These are phyloP conservation scores for Fibroporia radiculosa DNA, from an alignment of 768 basidiomycete genomes.

Conservation along the genomic window DNA sequence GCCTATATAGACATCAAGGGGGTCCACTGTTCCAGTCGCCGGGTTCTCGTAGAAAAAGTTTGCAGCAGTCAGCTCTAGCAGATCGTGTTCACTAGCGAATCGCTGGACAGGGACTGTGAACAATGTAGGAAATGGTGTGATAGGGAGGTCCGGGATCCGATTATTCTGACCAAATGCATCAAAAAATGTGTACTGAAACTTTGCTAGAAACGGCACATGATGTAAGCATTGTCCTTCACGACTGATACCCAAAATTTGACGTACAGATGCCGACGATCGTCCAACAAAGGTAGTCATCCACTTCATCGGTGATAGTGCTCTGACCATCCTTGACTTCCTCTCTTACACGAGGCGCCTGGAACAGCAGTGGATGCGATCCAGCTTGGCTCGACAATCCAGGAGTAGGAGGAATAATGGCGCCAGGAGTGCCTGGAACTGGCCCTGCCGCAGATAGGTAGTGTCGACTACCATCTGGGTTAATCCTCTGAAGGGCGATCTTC, in stretches of 20 bases:
- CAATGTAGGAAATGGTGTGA: constrained; percentile 86
- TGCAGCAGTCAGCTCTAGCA: constrained; percentile 77
- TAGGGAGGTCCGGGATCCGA: constrained; percentile 67
- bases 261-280: constrained; percentile 92
- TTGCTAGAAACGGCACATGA: constrained; percentile 43
- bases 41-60: constrained; percentile 83
- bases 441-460: constrained; percentile 88
- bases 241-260: constrained; percentile 30
- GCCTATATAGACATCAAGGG: constrained; percentile 85
- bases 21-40: constrained; percentile 51
- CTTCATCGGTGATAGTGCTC: constrained; percentile 72
- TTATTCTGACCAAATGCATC: constrained; percentile 80
- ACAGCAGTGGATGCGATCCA: constrained; percentile 75
- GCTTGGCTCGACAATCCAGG: constrained; percentile 71
- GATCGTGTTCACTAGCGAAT: constrained; percentile 32
- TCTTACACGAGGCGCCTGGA: constrained; percentile 70
- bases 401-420: constrained; percentile 58
- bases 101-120: constrained; percentile 75
- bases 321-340: constrained; percentile 79
- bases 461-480: constrained; percentile 73
- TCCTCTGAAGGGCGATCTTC: constrained; percentile 84
- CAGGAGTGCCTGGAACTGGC: constrained; percentile 71
- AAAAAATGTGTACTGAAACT: constrained; percentile 93
- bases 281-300: constrained; percentile 95
- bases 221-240: constrained; percentile 5